A percentile compares a stretch with the other conserved stretches of the same genome.
Conservation (phyloP, 306 rosid genomes). For the Vigna hirtella region DNA sequence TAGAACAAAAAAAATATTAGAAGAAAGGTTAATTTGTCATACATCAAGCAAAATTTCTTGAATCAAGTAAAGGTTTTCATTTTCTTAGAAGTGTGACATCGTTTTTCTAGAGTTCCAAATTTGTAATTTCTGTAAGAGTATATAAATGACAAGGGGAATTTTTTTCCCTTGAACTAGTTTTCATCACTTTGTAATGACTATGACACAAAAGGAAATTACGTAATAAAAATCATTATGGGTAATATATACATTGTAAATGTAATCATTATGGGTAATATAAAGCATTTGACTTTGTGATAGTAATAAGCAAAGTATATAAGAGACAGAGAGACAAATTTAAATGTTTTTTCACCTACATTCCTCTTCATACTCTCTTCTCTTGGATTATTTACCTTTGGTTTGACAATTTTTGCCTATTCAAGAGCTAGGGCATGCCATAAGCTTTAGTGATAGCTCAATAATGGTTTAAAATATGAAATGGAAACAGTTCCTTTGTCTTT, state of each 20-base stretch:
- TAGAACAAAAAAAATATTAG: background rate
- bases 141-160: background rate
- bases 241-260: conserved; percentile 20
- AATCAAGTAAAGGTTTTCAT: background rate
- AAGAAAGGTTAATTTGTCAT: conserved; percentile 12
- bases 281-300: conserved; percentile 2
- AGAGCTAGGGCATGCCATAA: background rate
- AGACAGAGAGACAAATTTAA: background rate
- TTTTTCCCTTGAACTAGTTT: conserved; percentile 19
- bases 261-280: background rate
- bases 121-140: conserved; percentile 2
- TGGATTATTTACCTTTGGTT: background rate
- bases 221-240: conserved; percentile 5
- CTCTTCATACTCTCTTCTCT: conserved; percentile 2
- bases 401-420: background rate
- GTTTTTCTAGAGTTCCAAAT: conserved; percentile 4
- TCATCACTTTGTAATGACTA: conserved; percentile 9
- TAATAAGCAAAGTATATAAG: conserved; percentile 6
- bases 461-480: background rate
- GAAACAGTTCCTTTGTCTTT: background rate
- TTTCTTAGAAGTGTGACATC: background rate
- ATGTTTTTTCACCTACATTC: background rate
- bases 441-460: background rate
- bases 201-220: conserved; percentile 1
- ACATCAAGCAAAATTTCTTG: conserved; percentile 5